Evolutionary conservation across 257 asterid genomes (phyloP), one percentile per base, ranked within the genome.

Genomic region (Rubia yunnanensis): DNA sequence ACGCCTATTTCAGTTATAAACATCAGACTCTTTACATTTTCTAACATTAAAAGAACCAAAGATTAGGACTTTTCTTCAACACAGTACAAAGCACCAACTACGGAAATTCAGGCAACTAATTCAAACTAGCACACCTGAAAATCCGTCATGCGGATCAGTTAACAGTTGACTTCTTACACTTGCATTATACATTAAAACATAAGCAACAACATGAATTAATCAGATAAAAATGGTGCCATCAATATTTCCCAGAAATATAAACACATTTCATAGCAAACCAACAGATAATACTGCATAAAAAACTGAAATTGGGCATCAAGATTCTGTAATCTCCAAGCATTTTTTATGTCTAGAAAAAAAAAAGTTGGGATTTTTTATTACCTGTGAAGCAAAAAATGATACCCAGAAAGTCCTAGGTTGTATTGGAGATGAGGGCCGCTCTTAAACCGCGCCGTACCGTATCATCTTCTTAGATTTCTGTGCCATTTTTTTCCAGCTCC

Each of bases 381-480:
- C 69, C 74, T 70, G 74, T 3, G 48, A 4, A 20, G 60, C 35
- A 60, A 69, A 52, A 64, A 0, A 10, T 4, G 32, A 18, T 41
- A 36, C 9, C 71, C 35, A 34, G 18, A 8, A 23, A 35, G 0
- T 46, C 17, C 35, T 49, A 26, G 49, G 30, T 11, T 26, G 38
- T 22, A 15, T 46, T 35, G 11, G 2, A 13, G 5, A 5, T 3
- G 15, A 11, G 23, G 58, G 60, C 22, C 2, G 41, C 48, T 54
- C 60, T 52, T 44, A 39, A 55, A 39, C 20, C 15, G 22, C 50
- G 36, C 50, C 44, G 32, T 0, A 11, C 65, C 52, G 50, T 30
- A 55, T 71, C 60, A 55, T 71, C 39, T 17, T 70, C 52, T 52
- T 71, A 30, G 70, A 14, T 10, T 13, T 57, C n/a, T 10, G 70